Evolutionary conservation across 176 grass and related monocot species (phyloP), one percentile per base, ranked within the genome.

Genomic region (Aegilops tauschii): DNA sequence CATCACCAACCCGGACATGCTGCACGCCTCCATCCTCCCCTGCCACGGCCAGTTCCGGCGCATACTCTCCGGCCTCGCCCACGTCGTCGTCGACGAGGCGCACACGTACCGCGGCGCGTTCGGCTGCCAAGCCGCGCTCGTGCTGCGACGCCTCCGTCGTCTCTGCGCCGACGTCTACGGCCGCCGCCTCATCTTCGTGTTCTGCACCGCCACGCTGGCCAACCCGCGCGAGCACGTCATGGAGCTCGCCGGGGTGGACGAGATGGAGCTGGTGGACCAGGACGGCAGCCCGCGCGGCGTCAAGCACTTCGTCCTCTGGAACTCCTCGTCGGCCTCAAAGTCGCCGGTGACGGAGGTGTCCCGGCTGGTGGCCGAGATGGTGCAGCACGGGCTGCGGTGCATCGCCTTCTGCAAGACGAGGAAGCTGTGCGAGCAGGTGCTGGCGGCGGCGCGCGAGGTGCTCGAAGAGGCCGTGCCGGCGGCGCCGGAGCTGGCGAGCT

Each of bases 401-500:
- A 97, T 92, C 35, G 95, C 95, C 1, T 97, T 97, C 77, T 97
- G 95, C 71, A 97, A 97, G 70, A 92, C 92, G 9, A 89, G 88
- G 73, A 94, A 92, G 79, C 54, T 97, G 6, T 89, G 95, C 54
- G 92, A 97, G 82, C 23, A 81, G 28, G 90, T 91, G 63, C 80
- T 94, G 21, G n/a, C 70, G 0, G 37, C 40, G 21, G 70, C 37
- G 12, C 37, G 70, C 37, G 70, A 73, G 21, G 3, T 97, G 36
- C 90, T 97, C 12, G 64, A 89, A 9, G 81, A 84, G 66, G 76
- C 81, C 0, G 16, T 18, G 1, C 40, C 37, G 21, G 12, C 37
- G 10, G n/a, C 86, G 10, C 12, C 67, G 2, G 81, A 94, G 27
- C 47, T 92, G 65, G 81, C 65, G 0, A 73, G 80, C 69, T 64